A percentile compares a stretch with the other conserved stretches of the same genome.
Evolutionary conservation across 179 eudicot species (phyloP).

Genomic region (Vitellaria paradoxa): DNA sequence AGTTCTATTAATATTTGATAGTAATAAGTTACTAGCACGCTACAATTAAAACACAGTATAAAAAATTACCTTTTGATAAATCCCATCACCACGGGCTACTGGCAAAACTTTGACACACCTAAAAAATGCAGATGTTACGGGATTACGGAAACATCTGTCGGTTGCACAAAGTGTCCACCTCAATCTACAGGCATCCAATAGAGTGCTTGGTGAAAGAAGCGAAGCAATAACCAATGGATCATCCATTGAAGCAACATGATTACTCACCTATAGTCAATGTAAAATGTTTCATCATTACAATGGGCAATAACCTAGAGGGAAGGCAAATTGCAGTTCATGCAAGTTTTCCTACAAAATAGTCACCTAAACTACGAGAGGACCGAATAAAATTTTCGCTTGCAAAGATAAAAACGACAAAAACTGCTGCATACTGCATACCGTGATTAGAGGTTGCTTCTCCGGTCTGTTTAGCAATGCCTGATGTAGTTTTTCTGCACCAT

Average conservation of each 20-base stretch:
- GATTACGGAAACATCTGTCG: slow-evolving; percentile 84
- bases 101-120: slow-evolving; percentile 83
- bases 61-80: slow-evolving; percentile 77
- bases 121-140: slow-evolving; percentile 85
- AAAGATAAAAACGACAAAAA: neutral
- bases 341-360: too few relatives aligned
- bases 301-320: neutral
- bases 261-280: slow-evolving; percentile 66
- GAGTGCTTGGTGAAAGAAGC: slow-evolving; percentile 66
- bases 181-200: slow-evolving; percentile 70
- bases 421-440: slow-evolving; percentile 44
- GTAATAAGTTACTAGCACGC: neutral
- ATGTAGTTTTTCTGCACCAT: slow-evolving; percentile 84
- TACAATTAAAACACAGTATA: neutral
- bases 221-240: slow-evolving; percentile 88
- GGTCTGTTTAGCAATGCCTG: slow-evolving; percentile 57
- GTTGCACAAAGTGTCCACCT: slow-evolving; percentile 97
- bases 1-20: neutral
- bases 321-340: neutral
- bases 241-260: slow-evolving; percentile 93
- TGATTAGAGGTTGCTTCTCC: slow-evolving; percentile 64
- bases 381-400: neutral
- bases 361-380: neutral
- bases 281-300: neutral
- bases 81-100: slow-evolving; percentile 90